These are phyloP conservation scores for Aspergillus pseudoglaucus DNA, from an alignment of 2,329 filamentous ascomycete genomes.

Conservation along the genomic window DNA sequence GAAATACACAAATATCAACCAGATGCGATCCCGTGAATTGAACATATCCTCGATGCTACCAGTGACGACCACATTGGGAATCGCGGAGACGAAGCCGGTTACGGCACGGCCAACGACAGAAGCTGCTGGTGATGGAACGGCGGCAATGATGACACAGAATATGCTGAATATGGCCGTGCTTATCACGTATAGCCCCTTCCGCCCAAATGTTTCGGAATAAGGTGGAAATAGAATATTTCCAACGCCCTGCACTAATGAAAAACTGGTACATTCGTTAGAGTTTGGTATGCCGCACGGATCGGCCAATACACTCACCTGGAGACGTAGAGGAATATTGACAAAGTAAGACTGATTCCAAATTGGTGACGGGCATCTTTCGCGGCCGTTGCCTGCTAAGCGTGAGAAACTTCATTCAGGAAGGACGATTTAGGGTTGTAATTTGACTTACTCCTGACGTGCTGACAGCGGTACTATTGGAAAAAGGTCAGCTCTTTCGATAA, in stretches of 20 bases:
- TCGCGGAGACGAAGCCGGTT: constrained; percentile 39
- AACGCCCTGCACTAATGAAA: constrained; percentile 19
- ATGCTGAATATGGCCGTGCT: constrained; percentile 15
- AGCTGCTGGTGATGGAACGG: constrained; percentile 25
- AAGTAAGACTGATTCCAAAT: constrained; percentile 7
- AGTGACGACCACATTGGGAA: constrained; percentile 41
- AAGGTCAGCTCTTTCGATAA: background rate
- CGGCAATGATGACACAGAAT: constrained; percentile 30
- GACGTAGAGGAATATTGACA: constrained; percentile 15
- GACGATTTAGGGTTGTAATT: background rate
- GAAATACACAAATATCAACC: constrained; percentile 41
- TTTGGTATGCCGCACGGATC: background rate
- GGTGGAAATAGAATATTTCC: constrained; percentile 26
- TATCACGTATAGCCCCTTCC: constrained; percentile 24
- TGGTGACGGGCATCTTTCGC: constrained; percentile 10
- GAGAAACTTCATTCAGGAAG: constrained; percentile 1
- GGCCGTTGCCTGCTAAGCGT: constrained; percentile 8
- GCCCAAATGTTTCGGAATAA: constrained; percentile 28
- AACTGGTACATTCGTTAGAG: constrained; percentile 6
- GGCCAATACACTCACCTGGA: constrained; percentile 8
- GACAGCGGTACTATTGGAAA: background rate
- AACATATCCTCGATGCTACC: constrained; percentile 47
- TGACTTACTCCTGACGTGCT: background rate
- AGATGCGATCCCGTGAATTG: constrained; percentile 37
- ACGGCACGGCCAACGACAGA: constrained; percentile 35